Evolutionary conservation across 2,329 filamentous ascomycete genomes (phyloP).

Genomic region (Cyphellophora attinorum): DNA sequence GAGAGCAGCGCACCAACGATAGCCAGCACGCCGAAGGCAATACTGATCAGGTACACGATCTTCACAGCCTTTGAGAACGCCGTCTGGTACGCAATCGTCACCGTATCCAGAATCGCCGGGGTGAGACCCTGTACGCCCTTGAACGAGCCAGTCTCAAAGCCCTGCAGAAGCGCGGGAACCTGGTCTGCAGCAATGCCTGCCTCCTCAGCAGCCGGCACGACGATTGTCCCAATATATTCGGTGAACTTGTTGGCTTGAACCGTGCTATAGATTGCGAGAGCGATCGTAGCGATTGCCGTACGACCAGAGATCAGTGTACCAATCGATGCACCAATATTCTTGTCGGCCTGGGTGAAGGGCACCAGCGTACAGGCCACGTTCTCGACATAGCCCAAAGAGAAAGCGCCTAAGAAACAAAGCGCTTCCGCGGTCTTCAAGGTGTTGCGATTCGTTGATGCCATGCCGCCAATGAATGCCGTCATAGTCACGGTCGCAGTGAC

Average conservation of each 20-base stretch:
- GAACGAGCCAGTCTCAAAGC: slow-evolving; percentile 22
- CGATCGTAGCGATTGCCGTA: slow-evolving; percentile 15
- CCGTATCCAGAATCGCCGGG: slow-evolving; percentile 23
- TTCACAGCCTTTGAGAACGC: slow-evolving; percentile 34
- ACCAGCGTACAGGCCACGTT: slow-evolving; percentile 15
- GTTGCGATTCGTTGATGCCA: slow-evolving; percentile 13
- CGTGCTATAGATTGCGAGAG: slow-evolving; percentile 17
- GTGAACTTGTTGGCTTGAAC: slow-evolving; percentile 15
- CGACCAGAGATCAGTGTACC: slow-evolving; percentile 17
- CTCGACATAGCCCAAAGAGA: slow-evolving; percentile 13
- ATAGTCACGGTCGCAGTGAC: slow-evolving; percentile 7
- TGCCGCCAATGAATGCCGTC: slow-evolving; percentile 14
- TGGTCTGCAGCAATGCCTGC: slow-evolving; percentile 29
- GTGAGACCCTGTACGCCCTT: slow-evolving; percentile 25
- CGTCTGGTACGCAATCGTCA: slow-evolving; percentile 24
- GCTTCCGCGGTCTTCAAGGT: slow-evolving; percentile 12
- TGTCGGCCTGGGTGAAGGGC: slow-evolving; percentile 13
- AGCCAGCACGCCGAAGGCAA: slow-evolving; percentile 10
- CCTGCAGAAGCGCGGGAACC: slow-evolving; percentile 24
- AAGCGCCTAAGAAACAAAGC: slow-evolving; percentile 13
- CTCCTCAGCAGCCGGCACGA: slow-evolving; percentile 25
- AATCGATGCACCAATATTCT: slow-evolving; percentile 18
- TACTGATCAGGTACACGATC: slow-evolving; percentile 26
- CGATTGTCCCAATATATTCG: slow-evolving; percentile 8
- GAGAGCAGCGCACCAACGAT: slow-evolving; percentile 3